A percentile compares a stretch with the other conserved stretches of the same genome.
Evolutionary conservation across 345 rosid genomes (phyloP).

Genomic region (Gossypium bickii): DNA sequence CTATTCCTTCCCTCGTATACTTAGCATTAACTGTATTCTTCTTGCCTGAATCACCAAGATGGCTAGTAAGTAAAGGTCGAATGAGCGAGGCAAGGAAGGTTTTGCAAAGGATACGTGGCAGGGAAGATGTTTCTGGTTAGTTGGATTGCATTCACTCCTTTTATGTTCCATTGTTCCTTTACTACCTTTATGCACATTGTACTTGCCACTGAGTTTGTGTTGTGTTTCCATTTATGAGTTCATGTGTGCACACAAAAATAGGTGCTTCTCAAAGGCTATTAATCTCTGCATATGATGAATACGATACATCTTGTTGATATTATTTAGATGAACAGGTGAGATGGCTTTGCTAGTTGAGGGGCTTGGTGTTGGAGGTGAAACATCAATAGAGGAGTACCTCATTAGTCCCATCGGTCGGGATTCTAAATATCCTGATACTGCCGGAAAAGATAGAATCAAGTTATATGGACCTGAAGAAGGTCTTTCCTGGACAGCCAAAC

Average conservation of each 20-base stretch:
- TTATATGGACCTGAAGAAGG: constrained; percentile 84
- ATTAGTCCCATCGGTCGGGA: constrained; percentile 63
- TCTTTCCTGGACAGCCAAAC: constrained; percentile 79
- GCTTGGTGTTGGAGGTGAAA: constrained; percentile 74
- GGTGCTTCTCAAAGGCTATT: not conserved
- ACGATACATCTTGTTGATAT: constrained; percentile 11
- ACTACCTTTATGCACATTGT: not conserved
- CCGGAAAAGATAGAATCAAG: constrained; percentile 70
- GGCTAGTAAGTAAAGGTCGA: constrained; percentile 94
- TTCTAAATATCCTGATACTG: constrained; percentile 54
- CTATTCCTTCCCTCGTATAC: constrained; percentile 69
- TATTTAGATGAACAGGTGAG: constrained; percentile 65
- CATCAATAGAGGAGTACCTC: constrained; percentile 82
- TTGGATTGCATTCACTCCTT: constrained; percentile 11
- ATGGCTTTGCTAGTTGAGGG: constrained; percentile 97
- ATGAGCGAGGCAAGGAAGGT: constrained; percentile 91
- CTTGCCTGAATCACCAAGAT: constrained; percentile 96
- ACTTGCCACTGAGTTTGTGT: constrained; percentile 6
- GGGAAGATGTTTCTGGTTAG: constrained; percentile 91
- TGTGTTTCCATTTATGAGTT: not conserved
- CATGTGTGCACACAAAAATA: not conserved
- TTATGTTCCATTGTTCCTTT: not conserved
- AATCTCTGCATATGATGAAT: not conserved
- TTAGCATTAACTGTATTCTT: constrained; percentile 53
- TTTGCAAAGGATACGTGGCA: constrained; percentile 67